Base-by-base conservation (phyloP, 2,329 filamentous ascomycete genomes). In the Calonectria pteridis region DNA sequence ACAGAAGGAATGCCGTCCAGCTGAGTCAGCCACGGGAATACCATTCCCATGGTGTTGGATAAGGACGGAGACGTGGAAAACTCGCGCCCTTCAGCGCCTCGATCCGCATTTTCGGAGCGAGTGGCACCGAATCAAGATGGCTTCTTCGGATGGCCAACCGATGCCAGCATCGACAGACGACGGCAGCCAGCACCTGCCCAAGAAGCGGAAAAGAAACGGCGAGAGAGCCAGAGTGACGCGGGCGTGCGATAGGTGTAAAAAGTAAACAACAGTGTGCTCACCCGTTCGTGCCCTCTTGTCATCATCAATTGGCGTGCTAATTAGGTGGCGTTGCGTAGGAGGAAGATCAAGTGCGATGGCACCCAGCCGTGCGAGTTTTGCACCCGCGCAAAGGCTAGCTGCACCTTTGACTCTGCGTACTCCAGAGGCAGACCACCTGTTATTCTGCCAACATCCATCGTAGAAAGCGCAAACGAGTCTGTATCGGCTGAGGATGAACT, bases 231-330 rank as follows among this genome's bases (percentile, higher is more conserved):
- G 77, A 29, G 79, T 81, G 6, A 79, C 79, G 9, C 76, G 79
- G 51, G 79, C 79, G 3, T 81, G 79, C 62, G 79, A 81, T 71
- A 68, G 76, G 28, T 81, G 79, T 71, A 81, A 81, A 73, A 80
- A 78, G 79, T 81, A 66, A 73, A n/a, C 11, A 73, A n/a, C 11
- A 26, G 9, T 35, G 29, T 26, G 55, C 33, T 33, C 2, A 31
- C 46, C 23, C 23, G 31, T 28, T 20, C 26, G 23, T 31, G 29
- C 49, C 14, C 23, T 11, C 5, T 49, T 6, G 59, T 23, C 9
- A 14, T 23, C 9, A 14, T 28, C 28, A 33, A 71, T 62, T 33
- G 1, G 31, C 23, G 10, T 2, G 72, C 76, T 79, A 73, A 80
- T 69, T 20, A 49, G 33, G 14, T 53, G 16, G 28, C 46, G 4